Percentiles rank a stretch among this genome's conserved stretches.
Evolutionary conservation across 768 basidiomycete species (phyloP).

Genomic region (Xanthoconium stramineum): DNA sequence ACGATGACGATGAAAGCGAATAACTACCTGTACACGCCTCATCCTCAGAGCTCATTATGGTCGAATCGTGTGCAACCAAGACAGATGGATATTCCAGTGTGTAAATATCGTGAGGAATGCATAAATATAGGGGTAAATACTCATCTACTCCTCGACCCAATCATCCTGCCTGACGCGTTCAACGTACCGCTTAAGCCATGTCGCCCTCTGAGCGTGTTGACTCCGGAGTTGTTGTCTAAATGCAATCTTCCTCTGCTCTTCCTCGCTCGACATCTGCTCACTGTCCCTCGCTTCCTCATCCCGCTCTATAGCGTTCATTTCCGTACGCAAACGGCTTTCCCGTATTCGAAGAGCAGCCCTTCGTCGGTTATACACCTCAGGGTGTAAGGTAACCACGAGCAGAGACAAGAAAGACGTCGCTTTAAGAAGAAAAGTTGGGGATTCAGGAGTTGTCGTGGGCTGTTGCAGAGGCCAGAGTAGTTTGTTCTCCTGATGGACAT

Average conservation of each 20-base stretch:
- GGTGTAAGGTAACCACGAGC: conserved; percentile 61
- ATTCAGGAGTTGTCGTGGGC: conserved; percentile 20
- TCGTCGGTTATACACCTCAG: conserved; percentile 72
- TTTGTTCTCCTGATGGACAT: conserved; percentile 54
- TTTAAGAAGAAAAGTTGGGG: conserved; percentile 52
- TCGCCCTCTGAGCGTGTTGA: conserved; percentile 50
- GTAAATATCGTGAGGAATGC: not conserved
- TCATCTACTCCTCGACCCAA: conserved; percentile 60
- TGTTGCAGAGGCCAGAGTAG: conserved; percentile 38
- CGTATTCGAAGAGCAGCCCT: conserved; percentile 54
- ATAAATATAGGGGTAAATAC: conserved; percentile 2
- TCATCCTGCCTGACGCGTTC: conserved; percentile 60
- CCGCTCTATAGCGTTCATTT: conserved; percentile 44
- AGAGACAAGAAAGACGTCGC: conserved; percentile 51
- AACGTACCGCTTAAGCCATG: conserved; percentile 65
- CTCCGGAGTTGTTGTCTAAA: conserved; percentile 43
- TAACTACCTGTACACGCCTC: conserved; percentile 6
- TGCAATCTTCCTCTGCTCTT: conserved; percentile 25
- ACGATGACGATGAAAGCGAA: conserved; percentile 53
- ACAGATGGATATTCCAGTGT: not conserved
- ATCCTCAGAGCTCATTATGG: not conserved
- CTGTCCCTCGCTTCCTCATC: conserved; percentile 27
- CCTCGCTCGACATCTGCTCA: conserved; percentile 32
- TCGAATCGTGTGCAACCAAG: not conserved
- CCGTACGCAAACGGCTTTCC: conserved; percentile 66